These are phyloP conservation scores for Epichloe glyceriae DNA, from an alignment of 2,329 filamentous ascomycete species.

Conservation along the genomic window DNA sequence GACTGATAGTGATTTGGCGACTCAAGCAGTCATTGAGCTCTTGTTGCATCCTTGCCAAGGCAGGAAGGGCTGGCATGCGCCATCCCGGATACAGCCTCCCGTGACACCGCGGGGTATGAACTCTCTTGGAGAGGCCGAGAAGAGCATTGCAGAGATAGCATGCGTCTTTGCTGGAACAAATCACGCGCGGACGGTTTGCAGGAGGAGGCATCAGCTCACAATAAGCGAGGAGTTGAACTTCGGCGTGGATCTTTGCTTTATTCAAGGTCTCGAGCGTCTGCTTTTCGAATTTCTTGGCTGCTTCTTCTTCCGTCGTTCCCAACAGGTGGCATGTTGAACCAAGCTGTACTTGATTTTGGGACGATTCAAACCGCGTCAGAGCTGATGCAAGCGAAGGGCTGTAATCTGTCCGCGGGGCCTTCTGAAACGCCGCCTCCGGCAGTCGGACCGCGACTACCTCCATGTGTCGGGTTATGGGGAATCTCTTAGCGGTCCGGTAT, in stretches of 20 bases:
- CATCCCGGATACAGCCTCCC: conserved; percentile 25
- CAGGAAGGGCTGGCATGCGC: not conserved
- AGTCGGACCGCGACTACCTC: conserved; percentile 17
- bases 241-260: conserved; percentile 2
- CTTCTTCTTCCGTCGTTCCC: conserved; percentile 1
- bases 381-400: not conserved
- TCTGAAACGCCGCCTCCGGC: conserved; percentile 5
- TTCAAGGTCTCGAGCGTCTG: not conserved
- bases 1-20: not conserved
- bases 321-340: not conserved
- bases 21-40: not conserved
- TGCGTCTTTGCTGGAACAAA: conserved; percentile 35
- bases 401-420: not conserved
- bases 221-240: not conserved
- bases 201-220: not conserved
- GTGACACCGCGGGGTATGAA: conserved; percentile 28
- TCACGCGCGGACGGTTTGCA: conserved; percentile 22
- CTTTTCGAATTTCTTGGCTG: not conserved
- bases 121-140: conserved; percentile 26
- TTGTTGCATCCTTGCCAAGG: not conserved
- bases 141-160: conserved; percentile 39
- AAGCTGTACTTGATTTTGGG: not conserved
- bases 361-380: not conserved
- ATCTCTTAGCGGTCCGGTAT: conserved; percentile 17
- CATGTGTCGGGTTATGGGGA: conserved; percentile 16